These are phyloP conservation scores for Colletotrichum incanum DNA, from an alignment of 2,329 filamentous ascomycete species.

Conservation along the genomic window DNA sequence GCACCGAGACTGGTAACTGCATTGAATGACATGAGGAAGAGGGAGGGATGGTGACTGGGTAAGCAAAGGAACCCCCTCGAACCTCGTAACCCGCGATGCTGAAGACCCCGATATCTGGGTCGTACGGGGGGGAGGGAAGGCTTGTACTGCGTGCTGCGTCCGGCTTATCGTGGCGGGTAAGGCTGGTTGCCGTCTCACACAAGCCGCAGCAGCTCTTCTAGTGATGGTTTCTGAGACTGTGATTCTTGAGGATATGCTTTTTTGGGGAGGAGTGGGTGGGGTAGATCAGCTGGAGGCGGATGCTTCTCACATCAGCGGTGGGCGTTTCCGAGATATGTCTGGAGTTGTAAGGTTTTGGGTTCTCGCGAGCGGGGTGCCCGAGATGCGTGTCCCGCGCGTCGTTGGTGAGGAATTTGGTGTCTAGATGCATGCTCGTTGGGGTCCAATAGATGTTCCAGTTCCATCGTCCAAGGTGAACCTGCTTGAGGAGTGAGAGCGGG, in stretches of 20 bases:
- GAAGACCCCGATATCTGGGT: constrained; percentile 5
- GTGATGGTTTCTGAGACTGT: background rate
- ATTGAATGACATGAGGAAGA: background rate
- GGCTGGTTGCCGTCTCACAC: constrained; percentile 9
- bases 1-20: background rate
- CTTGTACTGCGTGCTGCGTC: background rate
- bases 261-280: background rate
- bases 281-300: background rate
- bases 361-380: background rate
- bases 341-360: background rate
- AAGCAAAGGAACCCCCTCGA: background rate
- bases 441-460: background rate
- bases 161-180: background rate
- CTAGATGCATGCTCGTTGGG: background rate
- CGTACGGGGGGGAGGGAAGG: background rate
- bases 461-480: background rate
- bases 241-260: background rate
- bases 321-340: background rate
- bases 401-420: no score
- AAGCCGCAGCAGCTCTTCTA: background rate
- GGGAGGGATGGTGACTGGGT: background rate
- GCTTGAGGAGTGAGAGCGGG: background rate
- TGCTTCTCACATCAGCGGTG: background rate
- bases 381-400: background rate
- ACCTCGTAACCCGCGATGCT: background rate